Percentiles rank a stretch among this genome's conserved stretches.
Conservation (phyloP, 1,284 basidiomycete genomes). For the Malassezia dermatis region DNA sequence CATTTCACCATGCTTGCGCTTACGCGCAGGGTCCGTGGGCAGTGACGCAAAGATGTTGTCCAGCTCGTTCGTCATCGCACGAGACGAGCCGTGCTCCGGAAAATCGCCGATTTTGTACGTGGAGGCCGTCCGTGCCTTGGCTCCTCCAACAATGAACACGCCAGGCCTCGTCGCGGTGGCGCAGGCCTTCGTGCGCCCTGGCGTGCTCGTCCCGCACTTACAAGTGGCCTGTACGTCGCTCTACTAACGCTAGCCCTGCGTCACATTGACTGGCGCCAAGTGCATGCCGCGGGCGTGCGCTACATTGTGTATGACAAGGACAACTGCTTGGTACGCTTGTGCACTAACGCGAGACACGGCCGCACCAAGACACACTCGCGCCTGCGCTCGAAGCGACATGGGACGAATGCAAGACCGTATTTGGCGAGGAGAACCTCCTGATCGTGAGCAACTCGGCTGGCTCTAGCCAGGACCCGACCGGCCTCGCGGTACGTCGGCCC, state of each 20-base stretch:
- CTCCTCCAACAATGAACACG: constrained; percentile 52
- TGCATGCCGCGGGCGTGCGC: constrained; percentile 67
- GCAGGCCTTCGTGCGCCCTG: constrained; percentile 62
- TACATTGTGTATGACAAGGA: constrained; percentile 93
- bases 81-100: not conserved
- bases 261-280: constrained; percentile 69
- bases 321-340: constrained; percentile 68
- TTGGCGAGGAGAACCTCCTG: constrained; percentile 68
- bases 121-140: not conserved
- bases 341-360: constrained; percentile 29
- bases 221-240: constrained; percentile 53
- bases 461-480: constrained; percentile 63
- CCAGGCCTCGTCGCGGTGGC: constrained; percentile 66
- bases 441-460: constrained; percentile 92
- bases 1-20: not conserved
- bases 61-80: constrained; percentile 8
- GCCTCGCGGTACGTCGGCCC: constrained; percentile 58
- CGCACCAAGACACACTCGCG: constrained; percentile 34
- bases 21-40: not conserved
- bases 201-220: constrained; percentile 63
- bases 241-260: constrained; percentile 58
- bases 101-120: not conserved
- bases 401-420: constrained; percentile 61
- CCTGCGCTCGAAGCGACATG: constrained; percentile 58
- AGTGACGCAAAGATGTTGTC: constrained; percentile 13